phyloP scores from a whole-genome alignment of 257 asterid species.

The Paraleonurus japonicus region DNA sequence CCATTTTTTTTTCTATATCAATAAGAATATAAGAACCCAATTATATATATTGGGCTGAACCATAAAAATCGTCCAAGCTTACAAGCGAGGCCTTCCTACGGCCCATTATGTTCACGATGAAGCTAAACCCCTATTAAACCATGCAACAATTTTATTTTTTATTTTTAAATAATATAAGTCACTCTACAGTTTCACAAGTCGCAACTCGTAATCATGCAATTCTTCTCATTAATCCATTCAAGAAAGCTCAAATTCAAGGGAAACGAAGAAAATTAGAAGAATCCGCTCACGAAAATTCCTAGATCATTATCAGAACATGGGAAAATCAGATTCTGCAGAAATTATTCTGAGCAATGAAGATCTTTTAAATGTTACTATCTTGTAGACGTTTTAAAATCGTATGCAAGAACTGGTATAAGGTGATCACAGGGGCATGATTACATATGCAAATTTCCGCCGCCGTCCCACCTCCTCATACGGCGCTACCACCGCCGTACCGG shows the following conservation, averaged over 20 bases:
- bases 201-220: background rate
- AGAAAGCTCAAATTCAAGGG: background rate
- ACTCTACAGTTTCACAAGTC: too few relatives aligned
- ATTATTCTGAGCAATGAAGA: background rate
- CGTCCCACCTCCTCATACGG: background rate
- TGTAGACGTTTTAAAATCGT: background rate
- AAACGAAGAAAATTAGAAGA: background rate
- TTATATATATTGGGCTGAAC: background rate
- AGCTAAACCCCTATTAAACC: background rate
- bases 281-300: background rate
- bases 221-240: background rate
- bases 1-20: background rate
- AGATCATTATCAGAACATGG: too few relatives aligned
- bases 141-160: too few relatives aligned
- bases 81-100: background rate
- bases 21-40: background rate
- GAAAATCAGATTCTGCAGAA: background rate
- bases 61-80: background rate
- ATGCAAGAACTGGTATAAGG: background rate
- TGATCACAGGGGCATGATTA: background rate
- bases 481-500: background rate
- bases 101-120: background rate
- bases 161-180: too few relatives aligned
- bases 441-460: background rate
- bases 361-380: background rate